These are phyloP conservation scores for Geranium brycei DNA, from an alignment of 345 rosid genomes.

Conservation along the genomic window DNA sequence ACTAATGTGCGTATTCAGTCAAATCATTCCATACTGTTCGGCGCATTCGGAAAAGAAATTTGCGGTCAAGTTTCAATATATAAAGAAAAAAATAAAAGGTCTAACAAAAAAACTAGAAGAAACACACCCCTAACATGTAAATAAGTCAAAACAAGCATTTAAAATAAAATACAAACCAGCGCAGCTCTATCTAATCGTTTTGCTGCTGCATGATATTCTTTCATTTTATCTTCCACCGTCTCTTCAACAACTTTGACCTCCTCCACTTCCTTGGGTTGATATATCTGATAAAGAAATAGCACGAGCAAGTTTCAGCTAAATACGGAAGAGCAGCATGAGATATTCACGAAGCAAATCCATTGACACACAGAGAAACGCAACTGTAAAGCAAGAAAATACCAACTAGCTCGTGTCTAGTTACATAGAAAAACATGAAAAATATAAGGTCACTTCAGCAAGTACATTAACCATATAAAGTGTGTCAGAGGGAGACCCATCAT, in stretches of 20 bases:
- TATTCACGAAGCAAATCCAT: too few species aligned
- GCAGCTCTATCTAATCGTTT: conserved; percentile 46
- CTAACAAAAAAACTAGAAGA: background rate
- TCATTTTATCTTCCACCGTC: conserved; percentile 30
- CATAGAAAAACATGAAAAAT: too few species aligned
- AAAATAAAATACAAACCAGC: conserved; percentile 40
- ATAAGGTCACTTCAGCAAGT: too few species aligned
- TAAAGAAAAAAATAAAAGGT: background rate
- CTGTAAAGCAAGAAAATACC: too few species aligned
- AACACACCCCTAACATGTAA: background rate
- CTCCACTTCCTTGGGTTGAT: conserved; percentile 56
- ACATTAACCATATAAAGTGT: too few species aligned
- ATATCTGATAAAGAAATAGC: conserved; percentile 30
- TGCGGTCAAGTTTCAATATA: background rate
- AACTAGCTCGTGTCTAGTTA: too few species aligned
- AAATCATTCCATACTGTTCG: too few species aligned
- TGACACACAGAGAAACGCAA: too few species aligned
- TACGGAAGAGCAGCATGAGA: too few species aligned
- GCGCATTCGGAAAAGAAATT: too few species aligned
- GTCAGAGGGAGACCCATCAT: too few species aligned
- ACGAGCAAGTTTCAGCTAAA: background rate
- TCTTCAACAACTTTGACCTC: conserved; percentile 58
- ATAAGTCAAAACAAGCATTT: background rate
- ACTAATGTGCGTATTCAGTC: too few species aligned
- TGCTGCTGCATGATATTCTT: conserved; percentile 71